A percentile compares a stretch with the other conserved stretches of the same genome.
Conservation (phyloP, 2,329 filamentous ascomycete genomes). For the Aquanectria penicillioides region DNA sequence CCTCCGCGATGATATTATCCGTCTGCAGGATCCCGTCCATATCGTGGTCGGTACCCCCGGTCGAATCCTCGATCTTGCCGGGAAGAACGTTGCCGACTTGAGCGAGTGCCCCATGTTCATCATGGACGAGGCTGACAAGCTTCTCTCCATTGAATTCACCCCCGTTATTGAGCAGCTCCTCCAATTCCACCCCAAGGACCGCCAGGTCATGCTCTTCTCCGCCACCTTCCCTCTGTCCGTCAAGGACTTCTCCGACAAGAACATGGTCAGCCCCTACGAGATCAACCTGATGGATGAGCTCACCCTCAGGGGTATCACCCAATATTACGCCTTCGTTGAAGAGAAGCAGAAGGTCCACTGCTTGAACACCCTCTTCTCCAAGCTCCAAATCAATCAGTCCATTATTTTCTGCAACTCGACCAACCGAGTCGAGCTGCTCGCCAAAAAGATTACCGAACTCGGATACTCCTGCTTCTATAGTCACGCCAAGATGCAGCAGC, state of each 20-base stretch:
- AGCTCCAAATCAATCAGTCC: constrained; percentile 99
- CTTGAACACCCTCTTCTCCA: constrained; percentile 97
- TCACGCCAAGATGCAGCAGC: constrained; percentile 97
- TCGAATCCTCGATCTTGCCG: constrained; percentile 93
- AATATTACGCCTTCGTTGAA: constrained; percentile 99
- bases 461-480: constrained; percentile 99
- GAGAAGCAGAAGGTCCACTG: constrained; percentile 99
- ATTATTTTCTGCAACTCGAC: constrained; percentile 99
- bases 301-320: constrained; percentile 95
- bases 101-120: constrained; percentile 98
- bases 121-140: constrained; percentile 99
- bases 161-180: constrained; percentile 96
- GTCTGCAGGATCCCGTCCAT: constrained; percentile 92
- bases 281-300: constrained; percentile 99
- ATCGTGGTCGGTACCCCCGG: constrained; percentile 98
- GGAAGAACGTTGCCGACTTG: constrained; percentile 95
- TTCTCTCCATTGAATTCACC: constrained; percentile 95
- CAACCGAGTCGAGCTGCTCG: constrained; percentile 94
- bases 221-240: constrained; percentile 97
- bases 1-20: constrained; percentile 95
- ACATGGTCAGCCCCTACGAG: constrained; percentile 96
- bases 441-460: constrained; percentile 99
- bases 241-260: constrained; percentile 97
- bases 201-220: constrained; percentile 99
- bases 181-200: constrained; percentile 94